Percentiles rank a stretch among this genome's conserved stretches.
These are phyloP conservation scores for Cylindrodendrum hubeiense DNA, from an alignment of 2,329 filamentous ascomycete species.

Conservation along the genomic window DNA sequence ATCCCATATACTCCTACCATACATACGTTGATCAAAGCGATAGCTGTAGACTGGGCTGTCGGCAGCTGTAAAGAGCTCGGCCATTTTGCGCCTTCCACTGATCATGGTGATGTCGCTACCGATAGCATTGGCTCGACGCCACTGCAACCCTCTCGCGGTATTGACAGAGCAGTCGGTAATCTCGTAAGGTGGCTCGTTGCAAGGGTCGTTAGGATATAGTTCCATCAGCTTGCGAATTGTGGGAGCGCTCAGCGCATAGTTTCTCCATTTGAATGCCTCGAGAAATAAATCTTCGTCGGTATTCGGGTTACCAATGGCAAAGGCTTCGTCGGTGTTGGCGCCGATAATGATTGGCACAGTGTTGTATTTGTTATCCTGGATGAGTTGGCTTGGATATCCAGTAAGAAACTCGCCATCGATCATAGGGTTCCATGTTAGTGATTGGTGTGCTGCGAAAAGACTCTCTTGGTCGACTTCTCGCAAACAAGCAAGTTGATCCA, in stretches of 20 bases:
- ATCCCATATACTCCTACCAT: slow-evolving; percentile 53
- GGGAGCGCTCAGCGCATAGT: slow-evolving; percentile 59
- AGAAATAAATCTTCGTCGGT: slow-evolving; percentile 57
- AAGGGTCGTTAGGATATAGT: slow-evolving; percentile 63
- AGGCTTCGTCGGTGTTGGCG: slow-evolving; percentile 63
- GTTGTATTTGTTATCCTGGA: slow-evolving; percentile 55
- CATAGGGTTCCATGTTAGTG: slow-evolving; percentile 56
- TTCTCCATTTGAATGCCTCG: slow-evolving; percentile 52
- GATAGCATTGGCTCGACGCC: slow-evolving; percentile 59
- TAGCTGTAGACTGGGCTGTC: slow-evolving; percentile 59
- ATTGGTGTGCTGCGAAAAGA: slow-evolving; percentile 51
- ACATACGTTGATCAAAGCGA: slow-evolving; percentile 62
- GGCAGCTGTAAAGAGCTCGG: slow-evolving; percentile 53
- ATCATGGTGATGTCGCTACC: slow-evolving; percentile 63
- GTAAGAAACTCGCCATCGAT: slow-evolving; percentile 62
- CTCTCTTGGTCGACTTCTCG: slow-evolving; percentile 47
- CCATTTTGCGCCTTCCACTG: slow-evolving; percentile 58
- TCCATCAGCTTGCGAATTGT: slow-evolving; percentile 58
- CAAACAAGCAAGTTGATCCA: slow-evolving; percentile 53
- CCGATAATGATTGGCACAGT: slow-evolving; percentile 60
- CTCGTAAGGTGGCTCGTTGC: slow-evolving; percentile 55
- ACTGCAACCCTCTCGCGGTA: slow-evolving; percentile 52
- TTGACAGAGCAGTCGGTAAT: slow-evolving; percentile 39
- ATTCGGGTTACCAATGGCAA: slow-evolving; percentile 54
- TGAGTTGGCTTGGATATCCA: slow-evolving; percentile 60